Conservation (phyloP, 2,329 filamentous ascomycete genomes). For the Microdochium nivale region DNA sequence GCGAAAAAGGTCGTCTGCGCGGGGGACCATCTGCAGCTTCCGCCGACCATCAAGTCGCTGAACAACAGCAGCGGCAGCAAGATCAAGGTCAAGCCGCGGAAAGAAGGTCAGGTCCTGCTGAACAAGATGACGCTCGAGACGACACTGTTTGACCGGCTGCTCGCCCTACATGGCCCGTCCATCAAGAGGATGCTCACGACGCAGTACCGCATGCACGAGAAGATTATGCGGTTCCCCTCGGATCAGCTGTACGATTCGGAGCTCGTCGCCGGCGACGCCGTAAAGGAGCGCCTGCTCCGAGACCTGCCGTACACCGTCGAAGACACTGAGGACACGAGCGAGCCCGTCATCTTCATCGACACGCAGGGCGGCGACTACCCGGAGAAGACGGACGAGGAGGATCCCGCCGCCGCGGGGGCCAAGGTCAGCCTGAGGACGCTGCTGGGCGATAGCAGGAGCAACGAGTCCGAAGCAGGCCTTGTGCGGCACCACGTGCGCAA, state of each 20-base stretch:
- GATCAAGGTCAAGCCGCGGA: conserved; percentile 25
- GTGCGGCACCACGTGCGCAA: conserved; percentile 69
- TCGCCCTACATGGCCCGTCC: conserved; percentile 67
- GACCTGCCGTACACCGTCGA: conserved; percentile 71
- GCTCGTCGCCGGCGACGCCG: conserved; percentile 71
- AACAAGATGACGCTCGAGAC: conserved; percentile 63
- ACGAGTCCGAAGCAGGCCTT: conserved; percentile 79
- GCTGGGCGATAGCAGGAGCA: conserved; percentile 67
- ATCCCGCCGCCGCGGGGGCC: conserved; percentile 34
- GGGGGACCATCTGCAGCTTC: conserved; percentile 88
- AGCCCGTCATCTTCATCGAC: conserved; percentile 89
- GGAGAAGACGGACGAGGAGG: conserved; percentile 71
- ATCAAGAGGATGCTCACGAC: conserved; percentile 95
- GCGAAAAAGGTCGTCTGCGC: conserved; percentile 83
- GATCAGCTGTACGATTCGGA: conserved; percentile 77
- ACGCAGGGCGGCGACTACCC: conserved; percentile 92
- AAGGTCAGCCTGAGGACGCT: conserved; percentile 17
- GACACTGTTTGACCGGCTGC: conserved; percentile 87
- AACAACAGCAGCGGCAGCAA: conserved; percentile 35
- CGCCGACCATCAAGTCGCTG: conserved; percentile 87
- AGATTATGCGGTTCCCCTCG: conserved; percentile 92
- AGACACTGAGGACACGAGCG: conserved; percentile 76
- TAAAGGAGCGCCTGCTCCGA: conserved; percentile 65
- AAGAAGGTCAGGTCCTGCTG: conserved; percentile 19
- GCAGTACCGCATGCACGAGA: conserved; percentile 96